These are phyloP conservation scores for Solanum neorickii DNA, from an alignment of 257 asterid genomes.

Conservation along the genomic window DNA sequence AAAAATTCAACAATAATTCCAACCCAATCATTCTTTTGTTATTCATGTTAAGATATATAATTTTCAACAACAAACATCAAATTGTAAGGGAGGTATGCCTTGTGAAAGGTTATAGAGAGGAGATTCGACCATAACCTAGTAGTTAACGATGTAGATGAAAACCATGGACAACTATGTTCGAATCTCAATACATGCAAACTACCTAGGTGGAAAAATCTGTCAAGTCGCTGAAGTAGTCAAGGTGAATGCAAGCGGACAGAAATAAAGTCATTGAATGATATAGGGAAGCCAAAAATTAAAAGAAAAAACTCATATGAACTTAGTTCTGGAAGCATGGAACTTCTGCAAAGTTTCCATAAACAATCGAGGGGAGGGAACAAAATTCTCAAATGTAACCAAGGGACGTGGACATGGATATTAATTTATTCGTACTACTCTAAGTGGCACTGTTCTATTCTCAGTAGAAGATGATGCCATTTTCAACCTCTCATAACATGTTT, in stretches of 20 bases:
- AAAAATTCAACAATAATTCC: background rate
- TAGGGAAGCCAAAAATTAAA: background rate
- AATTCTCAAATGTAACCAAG: slow-evolving; percentile 48
- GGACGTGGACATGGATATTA: slow-evolving; percentile 57
- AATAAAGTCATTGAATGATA: background rate
- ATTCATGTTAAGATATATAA: background rate
- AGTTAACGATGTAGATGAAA: background rate
- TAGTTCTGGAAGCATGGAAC: slow-evolving; percentile 65
- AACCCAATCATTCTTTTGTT: background rate
- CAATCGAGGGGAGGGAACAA: slow-evolving; percentile 26
- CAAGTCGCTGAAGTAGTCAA: background rate
- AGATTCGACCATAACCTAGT: background rate
- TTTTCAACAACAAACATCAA: background rate
- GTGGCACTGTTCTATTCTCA: slow-evolving; percentile 7
- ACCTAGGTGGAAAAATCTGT: background rate
- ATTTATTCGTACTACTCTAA: slow-evolving; percentile 6
- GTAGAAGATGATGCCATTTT: slow-evolving; percentile 22
- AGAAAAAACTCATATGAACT: slow-evolving; percentile 56
- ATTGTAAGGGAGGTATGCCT: background rate
- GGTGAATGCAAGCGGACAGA: background rate
- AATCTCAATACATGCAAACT: background rate
- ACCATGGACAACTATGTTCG: background rate
- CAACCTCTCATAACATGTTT: background rate
- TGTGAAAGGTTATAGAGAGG: background rate
- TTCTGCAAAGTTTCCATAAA: slow-evolving; percentile 56